Percentiles rank a stretch among this genome's conserved stretches.
phyloP scores from a whole-genome alignment of 2,329 filamentous ascomycete species.

The Helicocarpus griseus region DNA sequence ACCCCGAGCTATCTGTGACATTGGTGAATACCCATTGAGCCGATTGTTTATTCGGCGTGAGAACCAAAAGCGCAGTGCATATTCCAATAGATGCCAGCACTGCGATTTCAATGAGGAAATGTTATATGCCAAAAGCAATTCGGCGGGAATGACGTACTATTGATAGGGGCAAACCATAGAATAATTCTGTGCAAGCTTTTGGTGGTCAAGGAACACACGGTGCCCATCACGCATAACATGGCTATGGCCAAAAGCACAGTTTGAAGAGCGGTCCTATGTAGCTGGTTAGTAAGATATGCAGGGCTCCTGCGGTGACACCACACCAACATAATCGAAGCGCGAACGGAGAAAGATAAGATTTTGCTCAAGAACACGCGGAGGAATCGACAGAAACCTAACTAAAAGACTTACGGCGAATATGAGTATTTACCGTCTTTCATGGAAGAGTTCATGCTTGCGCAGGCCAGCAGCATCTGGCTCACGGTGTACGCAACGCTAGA shows the following conservation, averaged over 20 bases:
- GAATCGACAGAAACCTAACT: background rate
- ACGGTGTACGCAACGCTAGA: constrained; percentile 55
- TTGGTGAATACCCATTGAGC: constrained; percentile 53
- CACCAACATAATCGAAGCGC: background rate
- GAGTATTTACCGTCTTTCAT: constrained; percentile 42
- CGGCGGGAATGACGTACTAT: constrained; percentile 34
- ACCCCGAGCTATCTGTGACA: constrained; percentile 53
- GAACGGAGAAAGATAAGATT: background rate
- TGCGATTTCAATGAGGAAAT: constrained; percentile 13
- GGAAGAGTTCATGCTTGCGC: constrained; percentile 51
- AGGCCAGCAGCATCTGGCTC: constrained; percentile 54
- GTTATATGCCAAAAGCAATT: background rate
- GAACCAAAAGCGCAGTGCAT: constrained; percentile 48
- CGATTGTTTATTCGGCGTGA: constrained; percentile 50
- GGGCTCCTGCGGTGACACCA: background rate
- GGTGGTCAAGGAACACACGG: constrained; percentile 55
- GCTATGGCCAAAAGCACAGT: constrained; percentile 50
- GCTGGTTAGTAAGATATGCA: constrained; percentile 9
- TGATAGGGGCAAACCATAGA: constrained; percentile 58
- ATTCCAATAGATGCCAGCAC: constrained; percentile 52
- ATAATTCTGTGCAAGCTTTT: constrained; percentile 50
- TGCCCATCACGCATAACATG: constrained; percentile 45
- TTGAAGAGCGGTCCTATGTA: constrained; percentile 44
- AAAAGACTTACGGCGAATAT: constrained; percentile 46
- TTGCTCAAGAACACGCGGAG: background rate